These are phyloP conservation scores for Ceratobasidium sp. DNA, from an alignment of 1,284 basidiomycete species.

Conservation along the genomic window DNA sequence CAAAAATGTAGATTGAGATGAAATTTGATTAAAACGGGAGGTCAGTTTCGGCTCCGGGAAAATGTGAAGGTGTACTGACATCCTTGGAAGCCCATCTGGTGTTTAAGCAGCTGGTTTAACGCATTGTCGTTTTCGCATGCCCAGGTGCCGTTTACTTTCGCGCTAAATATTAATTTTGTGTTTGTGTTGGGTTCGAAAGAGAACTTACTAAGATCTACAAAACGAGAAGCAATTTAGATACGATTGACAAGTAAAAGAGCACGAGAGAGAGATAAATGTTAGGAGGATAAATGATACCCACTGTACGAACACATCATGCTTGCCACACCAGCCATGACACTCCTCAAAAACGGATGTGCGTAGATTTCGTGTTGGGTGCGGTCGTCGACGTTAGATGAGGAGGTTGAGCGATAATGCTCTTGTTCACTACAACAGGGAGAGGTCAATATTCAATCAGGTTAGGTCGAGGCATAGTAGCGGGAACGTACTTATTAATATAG, in stretches of 20 bases:
- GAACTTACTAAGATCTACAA: constrained; percentile 17
- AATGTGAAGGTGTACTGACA: constrained; percentile 46
- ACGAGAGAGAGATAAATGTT: neutral
- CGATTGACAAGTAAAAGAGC: neutral
- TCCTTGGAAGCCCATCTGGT: constrained; percentile 70
- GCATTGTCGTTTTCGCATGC: constrained; percentile 84
- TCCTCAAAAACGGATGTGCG: constrained; percentile 77
- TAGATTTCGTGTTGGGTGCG: constrained; percentile 74
- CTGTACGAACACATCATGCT: constrained; percentile 84
- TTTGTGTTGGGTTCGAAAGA: neutral
- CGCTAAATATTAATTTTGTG: neutral
- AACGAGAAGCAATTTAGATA: neutral
- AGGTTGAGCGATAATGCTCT: constrained; percentile 48
- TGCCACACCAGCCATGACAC: constrained; percentile 80
- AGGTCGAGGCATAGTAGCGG: neutral
- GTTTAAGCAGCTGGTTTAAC: constrained; percentile 83
- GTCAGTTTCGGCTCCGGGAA: neutral
- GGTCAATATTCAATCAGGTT: no score
- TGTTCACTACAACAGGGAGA: constrained; percentile 50
- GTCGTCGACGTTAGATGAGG: constrained; percentile 49
- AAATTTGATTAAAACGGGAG: neutral
- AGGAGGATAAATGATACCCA: neutral
- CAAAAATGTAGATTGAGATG: no score
- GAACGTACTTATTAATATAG: constrained; percentile 49
- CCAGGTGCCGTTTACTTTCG: constrained; percentile 76